phyloP scores from a whole-genome alignment of 192 early-diverging fungal genomes.

The Backusella parvicylindrica region DNA sequence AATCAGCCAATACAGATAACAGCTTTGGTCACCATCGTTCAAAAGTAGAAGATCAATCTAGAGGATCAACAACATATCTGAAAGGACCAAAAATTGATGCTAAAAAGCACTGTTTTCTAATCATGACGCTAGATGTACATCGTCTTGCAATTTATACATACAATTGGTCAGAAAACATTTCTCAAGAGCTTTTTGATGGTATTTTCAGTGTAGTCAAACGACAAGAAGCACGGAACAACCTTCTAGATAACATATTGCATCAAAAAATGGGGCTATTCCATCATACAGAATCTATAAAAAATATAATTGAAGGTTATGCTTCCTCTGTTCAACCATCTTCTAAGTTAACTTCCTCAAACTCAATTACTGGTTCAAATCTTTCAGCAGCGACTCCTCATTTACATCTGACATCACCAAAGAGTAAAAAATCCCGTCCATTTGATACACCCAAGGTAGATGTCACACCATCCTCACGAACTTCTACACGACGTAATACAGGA shows the following conservation, averaged over 20 bases:
- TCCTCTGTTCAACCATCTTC: neutral
- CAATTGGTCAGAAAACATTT: slow-evolving; percentile 45
- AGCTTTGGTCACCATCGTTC: neutral
- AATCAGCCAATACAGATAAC: slow-evolving; percentile 2
- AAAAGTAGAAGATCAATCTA: slow-evolving; percentile 12
- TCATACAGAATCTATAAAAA: slow-evolving; percentile 32
- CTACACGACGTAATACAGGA: neutral
- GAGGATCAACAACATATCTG: neutral
- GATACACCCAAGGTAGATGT: neutral
- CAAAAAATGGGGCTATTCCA: slow-evolving; percentile 64
- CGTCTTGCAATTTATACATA: slow-evolving; percentile 46
- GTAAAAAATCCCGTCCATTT: neutral
- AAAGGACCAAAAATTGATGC: slow-evolving; percentile 11
- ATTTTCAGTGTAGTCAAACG: slow-evolving; percentile 42
- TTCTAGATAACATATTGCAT: slow-evolving; percentile 49
- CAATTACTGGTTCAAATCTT: neutral
- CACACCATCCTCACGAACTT: neutral
- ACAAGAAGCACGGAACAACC: slow-evolving; percentile 44
- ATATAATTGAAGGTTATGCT: slow-evolving; percentile 14
- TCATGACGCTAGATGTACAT: slow-evolving; percentile 47
- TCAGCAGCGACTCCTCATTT: neutral
- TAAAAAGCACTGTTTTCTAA: slow-evolving; percentile 42
- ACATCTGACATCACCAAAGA: slow-evolving; percentile 7
- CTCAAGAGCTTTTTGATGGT: slow-evolving; percentile 40
- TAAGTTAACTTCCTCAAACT: neutral